Conservation (phyloP, 805 yeast genomes). For the baker's yeast (Saccharomyces cerevisiae) region DNA sequence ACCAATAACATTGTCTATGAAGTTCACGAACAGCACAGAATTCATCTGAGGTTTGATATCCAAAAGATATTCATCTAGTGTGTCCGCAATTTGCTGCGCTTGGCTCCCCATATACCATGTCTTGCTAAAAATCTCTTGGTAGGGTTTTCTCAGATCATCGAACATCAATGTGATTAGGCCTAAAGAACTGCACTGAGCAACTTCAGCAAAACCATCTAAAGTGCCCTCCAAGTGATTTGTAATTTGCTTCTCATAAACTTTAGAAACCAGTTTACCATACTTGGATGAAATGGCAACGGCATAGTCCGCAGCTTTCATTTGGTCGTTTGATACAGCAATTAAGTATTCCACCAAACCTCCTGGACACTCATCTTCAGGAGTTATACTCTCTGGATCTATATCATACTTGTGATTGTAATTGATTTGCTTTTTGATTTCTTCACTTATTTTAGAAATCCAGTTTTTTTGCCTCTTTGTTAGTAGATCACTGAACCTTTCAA, state of each 20-base stretch:
- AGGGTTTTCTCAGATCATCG: slow-evolving; percentile 61
- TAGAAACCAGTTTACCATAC: slow-evolving; percentile 57
- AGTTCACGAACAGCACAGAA: slow-evolving; percentile 44
- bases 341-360: slow-evolving; percentile 76
- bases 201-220: slow-evolving; percentile 72
- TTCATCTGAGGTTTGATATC: slow-evolving; percentile 52
- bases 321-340: slow-evolving; percentile 79
- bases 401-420: slow-evolving; percentile 29
- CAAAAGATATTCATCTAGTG: slow-evolving; percentile 63
- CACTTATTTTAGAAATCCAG: slow-evolving; percentile 50
- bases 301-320: slow-evolving; percentile 60
- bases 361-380: slow-evolving; percentile 40
- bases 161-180: slow-evolving; percentile 53
- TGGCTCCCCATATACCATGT: slow-evolving; percentile 58
- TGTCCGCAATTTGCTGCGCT: slow-evolving; percentile 58
- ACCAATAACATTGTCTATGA: slow-evolving; percentile 46
- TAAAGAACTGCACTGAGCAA: slow-evolving; percentile 56
- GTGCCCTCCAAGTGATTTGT: slow-evolving; percentile 49
- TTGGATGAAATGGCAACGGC: slow-evolving; percentile 63
- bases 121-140: slow-evolving; percentile 54
- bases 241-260: slow-evolving; percentile 53
- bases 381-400: slow-evolving; percentile 28
- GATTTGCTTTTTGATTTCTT: slow-evolving; percentile 39
- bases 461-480: slow-evolving; percentile 52
- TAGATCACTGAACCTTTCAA: slow-evolving; percentile 58